Evolutionary conservation across 345 rosid species (phyloP).

Genomic region (Pseudoturritis turrita): DNA sequence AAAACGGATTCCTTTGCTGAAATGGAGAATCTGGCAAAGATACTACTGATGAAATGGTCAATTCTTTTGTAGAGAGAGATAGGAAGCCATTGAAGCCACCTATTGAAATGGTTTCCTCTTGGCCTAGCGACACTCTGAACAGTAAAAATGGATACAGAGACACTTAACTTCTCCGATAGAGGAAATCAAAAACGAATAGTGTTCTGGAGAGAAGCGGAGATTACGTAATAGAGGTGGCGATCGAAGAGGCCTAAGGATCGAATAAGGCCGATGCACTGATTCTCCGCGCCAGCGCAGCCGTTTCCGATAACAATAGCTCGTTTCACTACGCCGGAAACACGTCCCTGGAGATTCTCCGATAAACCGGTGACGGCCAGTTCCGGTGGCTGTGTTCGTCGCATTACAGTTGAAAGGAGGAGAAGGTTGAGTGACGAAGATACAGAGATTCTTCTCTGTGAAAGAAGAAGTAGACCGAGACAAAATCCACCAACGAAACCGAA

Average conservation of each 20-base stretch:
- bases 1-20: neutral
- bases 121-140: slow-evolving; percentile 77
- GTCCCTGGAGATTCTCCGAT: slow-evolving; percentile 19
- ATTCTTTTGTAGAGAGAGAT: slow-evolving; percentile 57
- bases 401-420: neutral
- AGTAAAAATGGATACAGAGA: slow-evolving; percentile 3
- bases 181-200: neutral
- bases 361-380: slow-evolving; percentile 15
- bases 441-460: neutral
- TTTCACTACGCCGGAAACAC: slow-evolving; percentile 32
- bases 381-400: slow-evolving; percentile 41
- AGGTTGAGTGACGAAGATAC: neutral
- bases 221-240: slow-evolving; percentile 52
- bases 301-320: slow-evolving; percentile 78
- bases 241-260: slow-evolving; percentile 78
- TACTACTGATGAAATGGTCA: slow-evolving; percentile 28
- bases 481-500: neutral
- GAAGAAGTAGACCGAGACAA: neutral
- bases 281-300: slow-evolving; percentile 92
- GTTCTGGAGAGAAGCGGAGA: neutral
- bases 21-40: slow-evolving; percentile 30
- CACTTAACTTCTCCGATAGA: neutral
- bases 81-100: slow-evolving; percentile 82
- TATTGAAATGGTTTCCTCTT: slow-evolving; percentile 56
- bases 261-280: slow-evolving; percentile 77